phyloP scores from a whole-genome alignment of 306 rosid species.

The Sechiopsis laciniata region DNA sequence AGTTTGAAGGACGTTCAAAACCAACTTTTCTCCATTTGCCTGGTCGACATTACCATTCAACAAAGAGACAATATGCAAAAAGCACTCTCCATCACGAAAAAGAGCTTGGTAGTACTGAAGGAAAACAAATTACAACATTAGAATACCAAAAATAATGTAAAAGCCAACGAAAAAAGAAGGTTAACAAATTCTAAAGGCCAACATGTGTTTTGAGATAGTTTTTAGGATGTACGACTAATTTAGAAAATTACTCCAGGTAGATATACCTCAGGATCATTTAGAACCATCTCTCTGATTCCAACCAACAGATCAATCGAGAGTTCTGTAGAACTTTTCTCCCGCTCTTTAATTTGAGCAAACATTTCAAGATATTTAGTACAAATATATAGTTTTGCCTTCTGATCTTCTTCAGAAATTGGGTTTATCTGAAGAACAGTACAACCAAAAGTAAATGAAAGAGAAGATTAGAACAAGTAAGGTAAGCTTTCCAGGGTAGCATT shows the following conservation, averaged over 20 bases:
- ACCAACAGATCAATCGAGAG: conserved; percentile 71
- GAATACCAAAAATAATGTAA: conserved; percentile 22
- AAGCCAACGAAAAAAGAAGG: conserved; percentile 23
- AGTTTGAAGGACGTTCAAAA: conserved; percentile 83
- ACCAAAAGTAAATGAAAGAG: conserved; percentile 7
- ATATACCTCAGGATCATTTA: conserved; percentile 60
- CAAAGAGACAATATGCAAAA: conserved; percentile 88
- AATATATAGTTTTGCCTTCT: conserved; percentile 62
- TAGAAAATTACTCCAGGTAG: conserved; percentile 22
- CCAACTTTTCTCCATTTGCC: conserved; percentile 59
- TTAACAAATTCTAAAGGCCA: conserved; percentile 4
- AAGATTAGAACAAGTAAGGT: conserved; percentile 6
- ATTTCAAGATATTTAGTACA: conserved; percentile 85
- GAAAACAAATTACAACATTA: conserved; percentile 26
- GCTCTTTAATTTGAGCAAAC: conserved; percentile 80
- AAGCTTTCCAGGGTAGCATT: not conserved
- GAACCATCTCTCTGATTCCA: conserved; percentile 74
- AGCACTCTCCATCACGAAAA: conserved; percentile 95
- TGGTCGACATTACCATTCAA: conserved; percentile 72
- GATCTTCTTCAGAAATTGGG: conserved; percentile 65
- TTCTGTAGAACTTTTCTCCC: conserved; percentile 56
- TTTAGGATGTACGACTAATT: not conserved
- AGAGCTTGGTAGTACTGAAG: conserved; percentile 84
- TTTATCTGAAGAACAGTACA: conserved; percentile 41
- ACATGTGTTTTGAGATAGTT: conserved; percentile 6